Evolutionary conservation across 2,329 filamentous ascomycete genomes (phyloP), one percentile per base, ranked within the genome.

Genomic region (Alternaria arborescens): DNA sequence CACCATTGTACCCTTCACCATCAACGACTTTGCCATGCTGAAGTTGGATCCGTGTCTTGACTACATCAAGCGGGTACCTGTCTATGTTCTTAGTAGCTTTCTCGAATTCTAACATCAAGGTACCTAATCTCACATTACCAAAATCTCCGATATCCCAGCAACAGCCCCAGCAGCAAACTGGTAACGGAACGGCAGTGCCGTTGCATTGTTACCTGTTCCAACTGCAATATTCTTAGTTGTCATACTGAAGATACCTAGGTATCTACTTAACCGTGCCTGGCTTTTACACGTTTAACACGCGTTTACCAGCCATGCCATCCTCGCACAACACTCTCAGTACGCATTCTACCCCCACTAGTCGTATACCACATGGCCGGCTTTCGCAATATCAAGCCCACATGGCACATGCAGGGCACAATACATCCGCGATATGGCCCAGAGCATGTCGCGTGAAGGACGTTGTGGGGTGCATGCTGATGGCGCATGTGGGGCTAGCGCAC

Each of bases 31-130:
- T 64, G 26, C 72, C 72, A 60, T 72, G 71, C 51, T 75, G 72
- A 8, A 75, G 54, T 50, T 75, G 72, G 38, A 75, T 75, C 11
- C 71, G 59, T 14, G 72, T 75, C 52, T 75, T 75, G 4, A 75
- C 72, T 14, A 75, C 71, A 59, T 75, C 72, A 50, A 75, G 70
- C 6, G 72, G 72, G 54, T 75, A 75, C 72, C 72, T 75, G 65
- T 58, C 67, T 71, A 67, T 67, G 55, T 24, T 65, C 64, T 75
- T 66, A 75, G 70, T 47, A 55, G 43, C 14, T 38, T 22, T 10
- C 22, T 55, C 46, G n/a, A 38, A n/a, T 8, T n/a, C 14, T n/a
- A 7, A 18, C 28, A 16, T 36, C 28, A 47, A 46, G 46, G n/a
- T 43, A 36, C 32, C 14, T 36, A 34, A 28, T 48, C 63, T 69